Evolutionary conservation across 2,329 filamentous ascomycete species (phyloP).

Genomic region (Diaporthe citri): DNA sequence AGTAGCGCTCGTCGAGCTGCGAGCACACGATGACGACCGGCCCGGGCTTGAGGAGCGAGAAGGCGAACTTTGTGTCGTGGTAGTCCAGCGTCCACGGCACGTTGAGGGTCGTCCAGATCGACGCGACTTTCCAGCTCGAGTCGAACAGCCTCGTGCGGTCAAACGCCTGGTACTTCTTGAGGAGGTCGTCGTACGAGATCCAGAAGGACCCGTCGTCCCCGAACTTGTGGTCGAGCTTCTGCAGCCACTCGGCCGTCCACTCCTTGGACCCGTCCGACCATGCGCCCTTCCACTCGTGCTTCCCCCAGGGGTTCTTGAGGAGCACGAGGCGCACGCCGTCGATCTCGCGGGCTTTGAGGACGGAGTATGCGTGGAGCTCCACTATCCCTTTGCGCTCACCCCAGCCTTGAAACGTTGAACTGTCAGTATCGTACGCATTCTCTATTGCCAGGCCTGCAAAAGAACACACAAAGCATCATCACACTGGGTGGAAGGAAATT

Average conservation of each 20-base stretch:
- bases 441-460: background rate
- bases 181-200: constrained; percentile 73
- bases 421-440: background rate
- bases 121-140: constrained; percentile 68
- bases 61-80: constrained; percentile 70
- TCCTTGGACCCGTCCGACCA: constrained; percentile 63
- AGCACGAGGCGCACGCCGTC: constrained; percentile 65
- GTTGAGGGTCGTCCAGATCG: constrained; percentile 72
- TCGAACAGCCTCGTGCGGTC: constrained; percentile 74
- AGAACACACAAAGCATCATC: background rate
- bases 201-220: constrained; percentile 74
- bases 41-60: constrained; percentile 67
- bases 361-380: constrained; percentile 70
- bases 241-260: constrained; percentile 69
- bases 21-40: constrained; percentile 71
- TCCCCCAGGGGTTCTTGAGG: constrained; percentile 70
- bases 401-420: constrained; percentile 56
- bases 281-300: constrained; percentile 71
- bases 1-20: constrained; percentile 73
- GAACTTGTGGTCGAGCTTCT: constrained; percentile 70
- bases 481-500: background rate
- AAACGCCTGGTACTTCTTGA: constrained; percentile 72
- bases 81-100: constrained; percentile 74
- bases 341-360: constrained; percentile 67
- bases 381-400: constrained; percentile 70